Evolutionary conservation across 768 basidiomycete species (phyloP).

Genomic region (Leccinum variicolor): DNA sequence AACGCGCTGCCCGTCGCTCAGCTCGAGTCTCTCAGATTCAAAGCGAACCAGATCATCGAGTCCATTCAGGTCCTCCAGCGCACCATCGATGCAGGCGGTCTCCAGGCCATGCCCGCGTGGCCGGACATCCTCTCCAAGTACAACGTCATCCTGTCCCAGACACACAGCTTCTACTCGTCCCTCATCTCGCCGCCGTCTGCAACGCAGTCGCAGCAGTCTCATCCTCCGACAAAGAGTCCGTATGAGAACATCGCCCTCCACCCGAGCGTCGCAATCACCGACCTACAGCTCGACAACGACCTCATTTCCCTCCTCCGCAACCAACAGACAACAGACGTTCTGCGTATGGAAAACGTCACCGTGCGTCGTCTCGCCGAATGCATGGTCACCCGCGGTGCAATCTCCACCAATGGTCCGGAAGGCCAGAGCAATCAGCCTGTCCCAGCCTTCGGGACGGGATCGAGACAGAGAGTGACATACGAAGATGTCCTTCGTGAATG

Average conservation of each 20-base stretch:
- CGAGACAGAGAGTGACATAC: slow-evolving; percentile 32
- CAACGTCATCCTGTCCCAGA: slow-evolving; percentile 79
- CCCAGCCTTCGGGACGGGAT: slow-evolving; percentile 20
- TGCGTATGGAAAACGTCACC: slow-evolving; percentile 66
- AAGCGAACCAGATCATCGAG: slow-evolving; percentile 75
- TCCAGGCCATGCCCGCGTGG: slow-evolving; percentile 71
- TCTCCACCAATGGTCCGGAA: slow-evolving; percentile 43
- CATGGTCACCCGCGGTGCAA: slow-evolving; percentile 56
- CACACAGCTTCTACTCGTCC: slow-evolving; percentile 69
- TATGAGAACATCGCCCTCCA: slow-evolving; percentile 71
- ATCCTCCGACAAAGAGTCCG: slow-evolving; percentile 25
- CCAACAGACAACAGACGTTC: slow-evolving; percentile 75
- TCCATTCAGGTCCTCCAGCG: slow-evolving; percentile 64
- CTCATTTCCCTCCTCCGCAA: slow-evolving; percentile 74
- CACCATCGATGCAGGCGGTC: slow-evolving; percentile 57
- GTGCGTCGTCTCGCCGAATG: slow-evolving; percentile 68
- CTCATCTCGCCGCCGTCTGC: slow-evolving; percentile 41
- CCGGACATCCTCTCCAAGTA: slow-evolving; percentile 86
- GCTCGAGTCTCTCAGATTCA: slow-evolving; percentile 74
- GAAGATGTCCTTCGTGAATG: slow-evolving; percentile 68
- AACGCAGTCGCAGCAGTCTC: slow-evolving; percentile 13
- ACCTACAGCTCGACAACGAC: slow-evolving; percentile 68
- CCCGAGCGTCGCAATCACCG: slow-evolving; percentile 54
- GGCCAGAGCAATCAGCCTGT: slow-evolving; percentile 30
- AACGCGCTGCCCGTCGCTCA: slow-evolving; percentile 58